Percentiles rank a stretch among this genome's conserved stretches.
These are phyloP conservation scores for Diplodia scrobiculata DNA, from an alignment of 2,329 filamentous ascomycete genomes.

Conservation along the genomic window DNA sequence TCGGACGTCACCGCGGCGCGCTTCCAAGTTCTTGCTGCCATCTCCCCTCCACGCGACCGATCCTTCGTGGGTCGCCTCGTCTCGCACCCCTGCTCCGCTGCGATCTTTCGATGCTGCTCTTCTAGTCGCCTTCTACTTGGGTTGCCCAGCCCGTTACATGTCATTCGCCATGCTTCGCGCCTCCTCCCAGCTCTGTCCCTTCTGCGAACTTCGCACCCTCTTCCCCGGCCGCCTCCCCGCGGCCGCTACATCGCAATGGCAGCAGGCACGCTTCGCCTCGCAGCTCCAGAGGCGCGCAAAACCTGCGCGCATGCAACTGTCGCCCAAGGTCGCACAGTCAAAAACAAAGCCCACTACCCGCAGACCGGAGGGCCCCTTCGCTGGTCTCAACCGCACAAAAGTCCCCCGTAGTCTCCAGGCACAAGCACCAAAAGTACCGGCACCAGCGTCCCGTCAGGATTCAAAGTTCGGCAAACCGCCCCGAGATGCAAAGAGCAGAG, in stretches of 20 bases:
- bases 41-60: conserved; percentile 8
- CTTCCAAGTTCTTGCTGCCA: conserved; percentile 8
- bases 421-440: conserved; percentile 31
- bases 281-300: conserved; percentile 45
- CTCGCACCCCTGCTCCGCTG: not conserved
- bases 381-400: conserved; percentile 40
- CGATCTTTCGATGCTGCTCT: not conserved
- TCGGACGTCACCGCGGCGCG: conserved; percentile 7
- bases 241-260: conserved; percentile 37
- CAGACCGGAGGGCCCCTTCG: conserved; percentile 36
- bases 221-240: conserved; percentile 23
- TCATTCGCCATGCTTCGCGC: conserved; percentile 25
- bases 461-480: not conserved
- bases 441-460: not conserved
- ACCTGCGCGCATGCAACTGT: conserved; percentile 57
- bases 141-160: not conserved
- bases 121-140: not conserved
- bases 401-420: conserved; percentile 35
- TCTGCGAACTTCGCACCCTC: conserved; percentile 47
- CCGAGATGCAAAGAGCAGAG: not conserved
- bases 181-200: conserved; percentile 41
- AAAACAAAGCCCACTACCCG: conserved; percentile 6
- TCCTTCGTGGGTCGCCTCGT: not conserved
- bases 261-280: conserved; percentile 46
- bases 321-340: conserved; percentile 37